A percentile compares a stretch with the other conserved stretches of the same genome.
phyloP scores from a whole-genome alignment of 768 basidiomycete species.

The Roridomyces roridus region DNA sequence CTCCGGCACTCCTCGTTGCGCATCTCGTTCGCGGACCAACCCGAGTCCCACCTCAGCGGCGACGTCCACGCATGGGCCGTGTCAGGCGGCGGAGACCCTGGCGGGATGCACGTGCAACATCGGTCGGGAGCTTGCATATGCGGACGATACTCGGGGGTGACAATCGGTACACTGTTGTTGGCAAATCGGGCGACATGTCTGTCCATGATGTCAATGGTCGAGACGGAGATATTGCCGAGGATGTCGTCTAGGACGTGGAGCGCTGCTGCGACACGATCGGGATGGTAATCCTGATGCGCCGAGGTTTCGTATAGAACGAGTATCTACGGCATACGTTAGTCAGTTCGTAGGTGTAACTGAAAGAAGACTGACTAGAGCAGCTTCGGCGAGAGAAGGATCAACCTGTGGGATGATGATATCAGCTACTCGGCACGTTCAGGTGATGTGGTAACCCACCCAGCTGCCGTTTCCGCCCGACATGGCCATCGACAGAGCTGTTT shows the following conservation, averaged over 20 bases:
- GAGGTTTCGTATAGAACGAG: conserved; percentile 81
- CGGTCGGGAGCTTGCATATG: conserved; percentile 31
- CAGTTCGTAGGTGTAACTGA: neutral
- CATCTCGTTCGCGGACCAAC: conserved; percentile 61
- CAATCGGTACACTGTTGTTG: conserved; percentile 56
- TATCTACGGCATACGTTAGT: no score
- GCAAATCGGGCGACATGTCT: conserved; percentile 57
- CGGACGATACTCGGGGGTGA: conserved; percentile 38
- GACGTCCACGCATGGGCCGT: conserved; percentile 52
- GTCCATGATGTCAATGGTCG: conserved; percentile 62
- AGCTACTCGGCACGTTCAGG: neutral
- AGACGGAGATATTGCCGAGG: conserved; percentile 60
- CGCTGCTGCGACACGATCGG: conserved; percentile 57
- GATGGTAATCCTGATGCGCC: conserved; percentile 68
- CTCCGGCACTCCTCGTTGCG: conserved; percentile 76
- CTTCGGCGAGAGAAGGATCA: conserved; percentile 72
- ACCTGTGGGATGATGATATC: conserved; percentile 46
- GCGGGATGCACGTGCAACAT: conserved; percentile 55
- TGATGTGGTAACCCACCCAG: conserved; percentile 1
- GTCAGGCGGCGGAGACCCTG: conserved; percentile 42
- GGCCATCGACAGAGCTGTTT: conserved; percentile 50
- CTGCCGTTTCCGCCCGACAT: conserved; percentile 13
- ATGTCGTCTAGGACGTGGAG: conserved; percentile 69
- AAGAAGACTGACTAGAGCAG: conserved; percentile 60
- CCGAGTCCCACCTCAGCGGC: conserved; percentile 64